phyloP scores from a whole-genome alignment of 1,139 yeast genomes.

The Candida albicans region DNA sequence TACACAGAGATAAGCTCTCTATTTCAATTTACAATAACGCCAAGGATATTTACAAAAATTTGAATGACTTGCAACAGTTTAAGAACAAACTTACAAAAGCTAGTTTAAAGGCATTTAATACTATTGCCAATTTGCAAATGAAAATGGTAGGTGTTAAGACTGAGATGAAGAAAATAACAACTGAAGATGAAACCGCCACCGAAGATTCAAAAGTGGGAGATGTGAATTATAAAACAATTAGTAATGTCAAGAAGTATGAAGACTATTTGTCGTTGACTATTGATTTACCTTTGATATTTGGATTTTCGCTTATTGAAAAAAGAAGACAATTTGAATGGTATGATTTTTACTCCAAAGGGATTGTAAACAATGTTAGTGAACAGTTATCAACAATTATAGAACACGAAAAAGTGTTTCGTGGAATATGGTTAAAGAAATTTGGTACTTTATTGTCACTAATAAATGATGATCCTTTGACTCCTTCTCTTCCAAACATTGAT shows the following conservation, averaged over 20 bases:
- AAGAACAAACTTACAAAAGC: slow-evolving; percentile 24
- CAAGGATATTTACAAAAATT: slow-evolving; percentile 15
- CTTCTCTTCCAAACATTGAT: slow-evolving; percentile 42
- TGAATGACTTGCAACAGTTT: slow-evolving; percentile 24
- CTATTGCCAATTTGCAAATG: slow-evolving; percentile 42
- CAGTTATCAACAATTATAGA: slow-evolving; percentile 58
- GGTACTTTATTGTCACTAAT: slow-evolving; percentile 42
- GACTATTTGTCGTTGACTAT: slow-evolving; percentile 54
- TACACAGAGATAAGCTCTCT: slow-evolving; percentile 18
- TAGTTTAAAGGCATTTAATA: slow-evolving; percentile 28
- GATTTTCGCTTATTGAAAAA: slow-evolving; percentile 69
- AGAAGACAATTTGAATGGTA: slow-evolving; percentile 72
- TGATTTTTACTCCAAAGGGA: slow-evolving; percentile 49
- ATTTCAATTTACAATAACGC: slow-evolving; percentile 17
- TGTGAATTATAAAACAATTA: slow-evolving; percentile 25
- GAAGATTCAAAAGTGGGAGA: not conserved
- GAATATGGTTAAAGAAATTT: slow-evolving; percentile 65
- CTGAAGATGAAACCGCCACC: slow-evolving; percentile 5
- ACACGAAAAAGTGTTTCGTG: slow-evolving; percentile 57
- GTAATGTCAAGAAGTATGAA: slow-evolving; percentile 39
- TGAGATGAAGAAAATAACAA: slow-evolving; percentile 24
- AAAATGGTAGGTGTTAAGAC: slow-evolving; percentile 35
- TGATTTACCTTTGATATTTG: slow-evolving; percentile 80
- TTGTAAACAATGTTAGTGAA: slow-evolving; percentile 55
- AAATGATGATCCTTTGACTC: slow-evolving; percentile 17